Evolutionary conservation across 2,329 filamentous ascomycete species (phyloP), one percentile per base, ranked within the genome.

Genomic region (Nemania serpens): DNA sequence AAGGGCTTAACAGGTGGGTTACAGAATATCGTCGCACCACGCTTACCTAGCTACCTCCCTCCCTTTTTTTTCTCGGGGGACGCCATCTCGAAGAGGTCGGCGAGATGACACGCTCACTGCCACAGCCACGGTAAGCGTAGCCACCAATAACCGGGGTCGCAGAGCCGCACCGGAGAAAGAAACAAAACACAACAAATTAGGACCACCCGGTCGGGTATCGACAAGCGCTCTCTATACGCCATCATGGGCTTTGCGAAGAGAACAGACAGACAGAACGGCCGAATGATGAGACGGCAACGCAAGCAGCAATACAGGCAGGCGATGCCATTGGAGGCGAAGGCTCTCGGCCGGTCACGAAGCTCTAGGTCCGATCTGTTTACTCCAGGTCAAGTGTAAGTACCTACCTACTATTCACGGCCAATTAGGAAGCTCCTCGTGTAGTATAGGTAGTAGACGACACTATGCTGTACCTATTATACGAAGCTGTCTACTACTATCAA

Each of bases 51-150:
- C 4, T 29, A 29, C 25, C 25, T 3, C 25, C 25, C 25, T 29
- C 7, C 4, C 25, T 29, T 29, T 7, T 29, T 7, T 29, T 7
- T 29, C 25, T 3, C 4, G 25, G 25, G 25, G 25, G n/a, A 18
- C 41, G 39, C 47, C 39, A 13, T 18, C 37, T 47, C 42, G 53
- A 39, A 48, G 25, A 29, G 42, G 39, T 33, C 53, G 25, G 17
- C 34, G 36, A 29, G 25, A 29, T 29, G 41, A 25, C 11, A 15
- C 34, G 9, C 25, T 11, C 55, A 58, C 55, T 51, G 47, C 55
- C 55, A 18, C 55, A 47, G 48, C 48, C 48, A 46, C 55, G n/a
- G 34, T 41, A 41, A 47, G 34, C 55, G 25, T 18, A 53, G 36
- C 41, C 25, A 29, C 25, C 25, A 29, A 29, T 29, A 36, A 25